These are phyloP conservation scores for Pseudopediastrum boryanum DNA, from an alignment of 139 green algal genomes.

Conservation along the genomic window DNA sequence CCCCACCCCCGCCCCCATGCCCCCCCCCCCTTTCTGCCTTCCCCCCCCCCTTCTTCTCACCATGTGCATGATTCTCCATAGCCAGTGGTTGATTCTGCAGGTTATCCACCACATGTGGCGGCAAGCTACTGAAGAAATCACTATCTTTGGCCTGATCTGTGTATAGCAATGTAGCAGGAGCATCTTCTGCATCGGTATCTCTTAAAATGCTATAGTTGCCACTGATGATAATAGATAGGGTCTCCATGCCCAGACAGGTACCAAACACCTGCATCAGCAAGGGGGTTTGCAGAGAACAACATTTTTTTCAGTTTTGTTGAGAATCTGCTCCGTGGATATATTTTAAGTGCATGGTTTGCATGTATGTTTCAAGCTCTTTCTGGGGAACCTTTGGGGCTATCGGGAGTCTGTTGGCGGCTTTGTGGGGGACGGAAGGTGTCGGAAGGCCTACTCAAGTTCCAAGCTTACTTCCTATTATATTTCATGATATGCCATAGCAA, in stretches of 20 bases:
- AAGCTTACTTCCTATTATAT: too few species aligned
- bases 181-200: slow-evolving; percentile 72
- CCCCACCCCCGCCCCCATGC: too few species aligned
- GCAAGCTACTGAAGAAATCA: slow-evolving; percentile 62
- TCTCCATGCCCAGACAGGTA: slow-evolving; percentile 85
- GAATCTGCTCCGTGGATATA: too few species aligned
- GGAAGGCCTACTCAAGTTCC: too few species aligned
- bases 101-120: slow-evolving; percentile 58
- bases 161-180: slow-evolving; percentile 67
- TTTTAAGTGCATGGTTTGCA: too few species aligned
- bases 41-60: slow-evolving; percentile 35
- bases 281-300: too few species aligned
- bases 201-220: slow-evolving; percentile 54
- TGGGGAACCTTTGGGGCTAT: too few species aligned
- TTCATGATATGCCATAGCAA: too few species aligned
- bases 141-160: slow-evolving; percentile 51
- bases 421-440: too few species aligned
- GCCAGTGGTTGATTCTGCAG: slow-evolving; percentile 74
- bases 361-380: too few species aligned
- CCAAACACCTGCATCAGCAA: slow-evolving; percentile 68
- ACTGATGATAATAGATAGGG: slow-evolving; percentile 61
- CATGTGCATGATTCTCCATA: slow-evolving; percentile 85
- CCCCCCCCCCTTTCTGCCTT: too few species aligned
- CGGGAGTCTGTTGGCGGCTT: too few species aligned
- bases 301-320: neutral